A percentile compares a stretch with the other conserved stretches of the same genome.
Evolutionary conservation across 495 filamentous ascomycete species (phyloP).

Genomic region (Penicillium nucicola): DNA sequence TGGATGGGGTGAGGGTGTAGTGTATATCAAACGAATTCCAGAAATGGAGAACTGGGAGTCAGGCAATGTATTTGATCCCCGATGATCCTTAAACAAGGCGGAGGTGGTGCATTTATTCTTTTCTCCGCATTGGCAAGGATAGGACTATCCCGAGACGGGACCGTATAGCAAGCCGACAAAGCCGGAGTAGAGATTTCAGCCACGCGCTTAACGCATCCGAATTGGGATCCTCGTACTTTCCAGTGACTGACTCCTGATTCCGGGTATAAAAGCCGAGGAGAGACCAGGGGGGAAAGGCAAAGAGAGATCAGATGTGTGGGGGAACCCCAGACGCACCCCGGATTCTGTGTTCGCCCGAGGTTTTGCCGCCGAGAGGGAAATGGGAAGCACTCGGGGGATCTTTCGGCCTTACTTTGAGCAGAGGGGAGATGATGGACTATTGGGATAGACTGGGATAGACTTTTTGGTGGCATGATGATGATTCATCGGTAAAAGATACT

Average conservation of each 20-base stretch:
- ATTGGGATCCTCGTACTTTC: not conserved
- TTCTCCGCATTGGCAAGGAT: not conserved
- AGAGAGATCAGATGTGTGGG: too few relatives aligned
- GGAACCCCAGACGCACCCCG: too few relatives aligned
- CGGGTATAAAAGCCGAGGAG: not conserved
- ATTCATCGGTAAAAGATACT: too few relatives aligned
- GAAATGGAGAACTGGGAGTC: too few relatives aligned
- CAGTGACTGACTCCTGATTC: not conserved
- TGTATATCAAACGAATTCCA: not conserved
- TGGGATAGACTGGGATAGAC: too few relatives aligned
- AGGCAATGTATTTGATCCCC: too few relatives aligned
- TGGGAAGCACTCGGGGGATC: not conserved
- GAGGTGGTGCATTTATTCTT: too few relatives aligned
- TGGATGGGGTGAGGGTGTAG: not conserved
- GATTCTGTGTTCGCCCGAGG: not conserved
- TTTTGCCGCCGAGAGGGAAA: not conserved
- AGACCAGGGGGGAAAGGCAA: too few relatives aligned
- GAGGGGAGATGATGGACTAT: too few relatives aligned
- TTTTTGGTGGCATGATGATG: too few relatives aligned
- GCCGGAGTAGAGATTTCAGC: not conserved
- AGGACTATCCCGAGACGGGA: not conserved
- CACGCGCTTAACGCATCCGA: not conserved
- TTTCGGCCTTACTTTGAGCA: too few relatives aligned
- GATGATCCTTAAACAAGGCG: too few relatives aligned
- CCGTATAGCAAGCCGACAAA: not conserved